These are phyloP conservation scores for Xylaria flabelliformis DNA, from an alignment of 495 filamentous ascomycete species.

Conservation along the genomic window DNA sequence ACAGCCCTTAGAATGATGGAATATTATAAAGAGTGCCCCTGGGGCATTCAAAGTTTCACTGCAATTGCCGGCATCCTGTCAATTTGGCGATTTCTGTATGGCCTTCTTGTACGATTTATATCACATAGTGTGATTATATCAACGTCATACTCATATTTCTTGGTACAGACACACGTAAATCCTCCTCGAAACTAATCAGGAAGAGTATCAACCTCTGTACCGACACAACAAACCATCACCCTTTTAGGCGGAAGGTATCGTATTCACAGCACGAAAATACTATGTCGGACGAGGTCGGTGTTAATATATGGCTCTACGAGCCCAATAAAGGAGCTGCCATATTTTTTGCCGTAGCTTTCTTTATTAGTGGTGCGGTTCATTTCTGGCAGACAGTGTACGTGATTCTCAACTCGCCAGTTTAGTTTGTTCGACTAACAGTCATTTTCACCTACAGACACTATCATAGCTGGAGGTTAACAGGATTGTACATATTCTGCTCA, in stretches of 20 bases:
- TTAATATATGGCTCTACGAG: conserved; percentile 72
- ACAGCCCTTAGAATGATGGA: background rate
- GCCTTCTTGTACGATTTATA: background rate
- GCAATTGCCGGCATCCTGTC: background rate
- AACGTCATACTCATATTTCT: background rate
- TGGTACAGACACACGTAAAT: background rate
- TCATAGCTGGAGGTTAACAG: conserved; percentile 53
- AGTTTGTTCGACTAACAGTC: conserved; percentile 50
- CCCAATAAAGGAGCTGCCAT: conserved; percentile 76
- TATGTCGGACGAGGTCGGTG: conserved; percentile 52
- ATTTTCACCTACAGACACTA: conserved; percentile 53
- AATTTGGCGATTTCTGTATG: background rate
- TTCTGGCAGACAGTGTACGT: conserved; percentile 68
- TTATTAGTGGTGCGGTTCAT: conserved; percentile 63
- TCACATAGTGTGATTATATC: background rate
- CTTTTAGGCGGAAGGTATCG: too few relatives aligned
- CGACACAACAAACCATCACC: background rate
- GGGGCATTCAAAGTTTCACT: background rate
- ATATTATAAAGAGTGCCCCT: conserved; percentile 20
- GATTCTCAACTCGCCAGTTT: background rate
- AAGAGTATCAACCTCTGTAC: background rate
- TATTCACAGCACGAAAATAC: background rate
- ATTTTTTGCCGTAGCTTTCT: conserved; percentile 70
- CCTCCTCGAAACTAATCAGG: background rate
- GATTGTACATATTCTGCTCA: conserved; percentile 46